A percentile compares a stretch with the other conserved stretches of the same genome.
Evolutionary conservation across 495 filamentous ascomycete species (phyloP).

Genomic region (Aspergillus haitiensis): DNA sequence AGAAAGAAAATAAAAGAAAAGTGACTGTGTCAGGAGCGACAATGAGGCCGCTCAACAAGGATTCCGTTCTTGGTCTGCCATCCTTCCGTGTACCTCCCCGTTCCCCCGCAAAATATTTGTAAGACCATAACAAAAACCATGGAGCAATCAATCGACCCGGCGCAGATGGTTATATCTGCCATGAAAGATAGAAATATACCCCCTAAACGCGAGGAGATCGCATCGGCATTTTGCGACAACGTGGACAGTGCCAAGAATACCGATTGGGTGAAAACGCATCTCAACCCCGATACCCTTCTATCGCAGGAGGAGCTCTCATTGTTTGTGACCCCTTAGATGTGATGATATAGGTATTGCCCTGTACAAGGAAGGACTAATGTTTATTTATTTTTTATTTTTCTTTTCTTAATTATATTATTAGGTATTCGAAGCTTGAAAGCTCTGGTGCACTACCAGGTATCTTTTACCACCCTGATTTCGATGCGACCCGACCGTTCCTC

Average conservation of each 20-base stretch:
- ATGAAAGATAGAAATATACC: constrained; percentile 37
- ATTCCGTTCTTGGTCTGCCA: not conserved
- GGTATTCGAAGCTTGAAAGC: constrained; percentile 37
- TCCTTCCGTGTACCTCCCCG: not conserved
- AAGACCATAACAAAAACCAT: constrained; percentile 6
- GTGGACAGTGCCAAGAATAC: constrained; percentile 21
- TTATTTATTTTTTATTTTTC: not conserved
- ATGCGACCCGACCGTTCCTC: constrained; percentile 38
- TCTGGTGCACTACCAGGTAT: constrained; percentile 33
- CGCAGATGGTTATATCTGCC: constrained; percentile 18
- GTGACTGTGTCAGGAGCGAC: too few species aligned
- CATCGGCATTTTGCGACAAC: constrained; percentile 30
- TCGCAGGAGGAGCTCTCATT: constrained; percentile 43
- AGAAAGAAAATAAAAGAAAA: too few species aligned
- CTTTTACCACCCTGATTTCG: constrained; percentile 28
- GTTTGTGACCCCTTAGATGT: constrained; percentile 23
- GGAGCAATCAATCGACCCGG: constrained; percentile 16
- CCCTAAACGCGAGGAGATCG: constrained; percentile 31
- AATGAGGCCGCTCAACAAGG: not conserved
- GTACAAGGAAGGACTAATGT: not conserved
- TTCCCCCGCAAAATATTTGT: not conserved
- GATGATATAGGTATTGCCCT: too few species aligned
- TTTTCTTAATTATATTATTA: constrained; percentile 12
- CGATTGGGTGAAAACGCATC: constrained; percentile 39
- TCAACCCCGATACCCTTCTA: constrained; percentile 38